phyloP scores from a whole-genome alignment of 2,329 filamentous ascomycete genomes.

The Cordyceps cicadae region DNA sequence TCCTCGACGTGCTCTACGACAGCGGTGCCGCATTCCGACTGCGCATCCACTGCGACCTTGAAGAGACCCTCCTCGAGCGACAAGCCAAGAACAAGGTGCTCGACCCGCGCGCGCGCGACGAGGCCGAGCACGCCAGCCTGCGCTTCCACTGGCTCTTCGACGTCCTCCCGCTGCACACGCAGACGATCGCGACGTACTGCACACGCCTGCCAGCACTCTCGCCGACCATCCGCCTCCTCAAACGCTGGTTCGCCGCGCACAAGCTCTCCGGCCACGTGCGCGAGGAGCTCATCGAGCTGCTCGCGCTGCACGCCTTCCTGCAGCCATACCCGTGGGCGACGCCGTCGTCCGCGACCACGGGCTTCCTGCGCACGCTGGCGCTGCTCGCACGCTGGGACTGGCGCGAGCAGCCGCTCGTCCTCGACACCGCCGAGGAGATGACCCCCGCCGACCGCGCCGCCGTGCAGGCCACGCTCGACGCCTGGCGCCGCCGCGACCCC shows the following conservation, averaged over 20 bases:
- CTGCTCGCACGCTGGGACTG: constrained; percentile 88
- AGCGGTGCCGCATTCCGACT: constrained; percentile 70
- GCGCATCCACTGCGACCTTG: constrained; percentile 81
- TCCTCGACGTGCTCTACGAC: constrained; percentile 71
- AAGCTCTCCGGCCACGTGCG: constrained; percentile 68
- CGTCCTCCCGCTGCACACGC: constrained; percentile 68
- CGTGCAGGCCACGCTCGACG: constrained; percentile 65
- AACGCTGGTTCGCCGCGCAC: constrained; percentile 83
- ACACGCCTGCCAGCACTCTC: constrained; percentile 75
- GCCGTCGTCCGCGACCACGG: constrained; percentile 69
- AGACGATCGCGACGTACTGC: constrained; percentile 70
- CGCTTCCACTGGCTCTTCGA: constrained; percentile 63
- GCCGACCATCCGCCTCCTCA: constrained; percentile 72
- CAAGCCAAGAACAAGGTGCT: constrained; percentile 65
- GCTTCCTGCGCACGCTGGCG: constrained; percentile 71
- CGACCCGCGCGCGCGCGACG: constrained; percentile 57
- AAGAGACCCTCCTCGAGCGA: constrained; percentile 72
- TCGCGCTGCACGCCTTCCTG: constrained; percentile 71
- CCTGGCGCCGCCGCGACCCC: constrained; percentile 83
- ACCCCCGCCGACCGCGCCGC: constrained; percentile 50
- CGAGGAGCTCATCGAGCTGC: constrained; percentile 76
- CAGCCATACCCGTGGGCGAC: constrained; percentile 71
- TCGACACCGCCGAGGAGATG: constrained; percentile 61
- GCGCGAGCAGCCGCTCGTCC: constrained; percentile 70
- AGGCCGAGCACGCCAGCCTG: constrained; percentile 61